phyloP scores from a whole-genome alignment of 345 rosid genomes.

The Mallotus nudiflorus region DNA sequence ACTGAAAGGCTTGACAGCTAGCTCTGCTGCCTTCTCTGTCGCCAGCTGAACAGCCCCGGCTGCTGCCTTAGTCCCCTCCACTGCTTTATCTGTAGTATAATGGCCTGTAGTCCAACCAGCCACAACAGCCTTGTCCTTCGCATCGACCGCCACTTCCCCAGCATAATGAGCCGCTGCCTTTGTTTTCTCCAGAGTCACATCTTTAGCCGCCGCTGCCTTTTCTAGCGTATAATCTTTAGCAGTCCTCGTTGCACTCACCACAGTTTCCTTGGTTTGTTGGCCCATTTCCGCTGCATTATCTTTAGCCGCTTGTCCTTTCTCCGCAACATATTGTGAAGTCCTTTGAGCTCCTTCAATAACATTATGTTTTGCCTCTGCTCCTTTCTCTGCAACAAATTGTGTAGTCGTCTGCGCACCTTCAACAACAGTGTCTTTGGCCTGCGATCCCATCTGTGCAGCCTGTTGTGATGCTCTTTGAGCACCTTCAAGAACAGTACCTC shows the following conservation, averaged over 20 bases:
- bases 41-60: constrained; percentile 49
- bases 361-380: constrained; percentile 41
- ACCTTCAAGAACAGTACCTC: not conserved
- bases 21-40: constrained; percentile 57
- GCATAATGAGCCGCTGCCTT: constrained; percentile 53
- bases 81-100: constrained; percentile 49
- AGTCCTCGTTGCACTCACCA: not conserved
- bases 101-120: constrained; percentile 80
- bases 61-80: constrained; percentile 61
- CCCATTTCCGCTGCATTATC: constrained; percentile 22
- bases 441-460: constrained; percentile 15
- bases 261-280: constrained; percentile 8
- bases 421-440: constrained; percentile 30
- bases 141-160: constrained; percentile 43
- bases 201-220: constrained; percentile 39
- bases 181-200: constrained; percentile 48
- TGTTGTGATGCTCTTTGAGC: not conserved
- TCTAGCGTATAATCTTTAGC: constrained; percentile 34
- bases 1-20: constrained; percentile 58
- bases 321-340: constrained; percentile 30
- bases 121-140: constrained; percentile 52
- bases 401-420: constrained; percentile 37
- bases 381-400: constrained; percentile 36
- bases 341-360: constrained; percentile 33
- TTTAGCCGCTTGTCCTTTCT: constrained; percentile 36